Evolutionary conservation across 1,284 basidiomycete species (phyloP), one percentile per base, ranked within the genome.

Genomic region (Cutaneotrichosporon sp.): DNA sequence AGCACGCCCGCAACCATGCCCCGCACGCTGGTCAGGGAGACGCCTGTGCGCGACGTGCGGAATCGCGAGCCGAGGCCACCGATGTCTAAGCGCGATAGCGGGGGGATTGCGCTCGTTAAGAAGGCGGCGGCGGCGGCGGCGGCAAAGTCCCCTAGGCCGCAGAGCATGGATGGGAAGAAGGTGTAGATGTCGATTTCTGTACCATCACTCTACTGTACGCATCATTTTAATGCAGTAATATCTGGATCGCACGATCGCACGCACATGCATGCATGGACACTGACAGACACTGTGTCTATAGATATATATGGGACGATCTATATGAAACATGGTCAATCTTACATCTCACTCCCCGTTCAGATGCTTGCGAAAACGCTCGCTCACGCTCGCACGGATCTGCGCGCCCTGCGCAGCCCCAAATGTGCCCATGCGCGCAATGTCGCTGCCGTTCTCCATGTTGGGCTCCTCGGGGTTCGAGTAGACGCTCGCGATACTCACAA

Each of bases 281-380:
- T 4, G 42, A 46, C 42, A 46, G 42, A n/a, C 18, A 46, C 42
- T n/a, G 18, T 46, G 42, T 18, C 5, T n/a, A 46, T 46, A n/a
- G 42, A 18, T 46, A 46, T 40, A 40, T 40, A 36, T 10, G 9
- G 36, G 36, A 9, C 36, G 26, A 36, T 36, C 36, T 36, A 5
- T 36, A 36, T 13, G 38, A 10, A 14, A 40, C 38, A 16, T 40
- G 38, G 13, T 14, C 13, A 40, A 26, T 26, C 38, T 13, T 40
- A 16, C 47, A 21, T 11, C 47, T 21, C 18, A 56, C 36, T 58
- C 56, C 34, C 67, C 67, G 10, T 46, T 64, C 5, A 68, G 62
- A 36, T 68, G 67, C 40, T 68, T 63, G 22, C 67, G 52, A 53
- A 68, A 68, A 3, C 66, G 63, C 64, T 68, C 66, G 49, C 66